Percentiles rank a stretch among this genome's conserved stretches.
Conservation (phyloP, 2,329 filamentous ascomycete genomes). For the Ceratocystis colombiana region DNA sequence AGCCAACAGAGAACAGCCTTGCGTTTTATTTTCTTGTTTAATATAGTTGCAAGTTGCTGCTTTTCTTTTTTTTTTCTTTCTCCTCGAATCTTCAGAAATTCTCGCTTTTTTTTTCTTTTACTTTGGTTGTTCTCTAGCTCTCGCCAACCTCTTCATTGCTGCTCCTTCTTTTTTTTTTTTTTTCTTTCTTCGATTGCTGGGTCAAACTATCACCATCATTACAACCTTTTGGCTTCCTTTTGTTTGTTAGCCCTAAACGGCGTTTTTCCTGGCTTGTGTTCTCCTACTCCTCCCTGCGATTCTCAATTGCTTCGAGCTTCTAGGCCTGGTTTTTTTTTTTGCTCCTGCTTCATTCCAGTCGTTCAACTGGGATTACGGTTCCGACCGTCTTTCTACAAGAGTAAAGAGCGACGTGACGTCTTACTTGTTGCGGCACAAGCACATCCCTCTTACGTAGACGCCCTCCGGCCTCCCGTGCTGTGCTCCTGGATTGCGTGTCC, state of each 20-base stretch:
- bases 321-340: neutral
- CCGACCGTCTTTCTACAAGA: too few species aligned
- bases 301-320: neutral
- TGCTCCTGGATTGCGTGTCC: neutral
- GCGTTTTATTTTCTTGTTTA: constrained; percentile 3
- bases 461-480: neutral
- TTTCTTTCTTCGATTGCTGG: neutral
- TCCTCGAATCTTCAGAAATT: neutral
- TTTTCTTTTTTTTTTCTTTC: constrained; percentile 2
- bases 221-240: neutral
- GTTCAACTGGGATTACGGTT: neutral
- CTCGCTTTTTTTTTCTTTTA: neutral
- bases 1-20: constrained; percentile 11
- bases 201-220: neutral
- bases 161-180: neutral
- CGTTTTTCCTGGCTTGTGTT: neutral
- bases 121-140: too few species aligned
- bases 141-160: neutral
- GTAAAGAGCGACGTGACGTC: too few species aligned
- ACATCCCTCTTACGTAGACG: too few species aligned
- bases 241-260: neutral
- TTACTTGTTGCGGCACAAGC: too few species aligned
- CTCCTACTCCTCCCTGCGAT: neutral
- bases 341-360: neutral
- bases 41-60: neutral